Conservation (phyloP, 2,329 filamentous ascomycete genomes). For the Helotiales sp. region DNA sequence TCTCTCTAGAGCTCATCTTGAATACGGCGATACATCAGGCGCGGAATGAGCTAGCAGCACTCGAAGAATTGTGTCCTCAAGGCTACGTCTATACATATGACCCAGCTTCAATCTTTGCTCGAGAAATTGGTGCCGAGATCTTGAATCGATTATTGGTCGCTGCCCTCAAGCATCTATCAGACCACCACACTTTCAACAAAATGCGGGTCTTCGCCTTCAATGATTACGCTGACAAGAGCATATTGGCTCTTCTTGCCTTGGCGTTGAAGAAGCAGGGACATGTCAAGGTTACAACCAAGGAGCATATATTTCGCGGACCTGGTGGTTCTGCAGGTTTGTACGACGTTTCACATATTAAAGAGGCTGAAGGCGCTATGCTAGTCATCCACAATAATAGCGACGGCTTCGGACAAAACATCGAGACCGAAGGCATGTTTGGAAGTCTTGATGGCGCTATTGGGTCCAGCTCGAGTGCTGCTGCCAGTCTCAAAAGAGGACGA, state of each 20-base stretch:
- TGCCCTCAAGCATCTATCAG: constrained; percentile 23
- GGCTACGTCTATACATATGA: constrained; percentile 33
- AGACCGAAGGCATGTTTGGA: constrained; percentile 25
- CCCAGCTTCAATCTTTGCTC: constrained; percentile 30
- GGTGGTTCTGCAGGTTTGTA: constrained; percentile 14
- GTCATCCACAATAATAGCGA: constrained; percentile 35
- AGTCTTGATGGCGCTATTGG: constrained; percentile 34
- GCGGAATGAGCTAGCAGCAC: constrained; percentile 29
- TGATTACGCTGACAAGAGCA: constrained; percentile 23
- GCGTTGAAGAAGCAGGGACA: constrained; percentile 22
- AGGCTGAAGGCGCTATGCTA: constrained; percentile 21
- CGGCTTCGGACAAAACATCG: constrained; percentile 34
- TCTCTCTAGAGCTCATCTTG: constrained; percentile 30
- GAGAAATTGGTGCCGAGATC: constrained; percentile 20
- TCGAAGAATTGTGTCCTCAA: constrained; percentile 27
- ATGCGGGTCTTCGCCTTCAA: constrained; percentile 30
- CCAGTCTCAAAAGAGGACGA: constrained; percentile 26
- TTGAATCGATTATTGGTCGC: constrained; percentile 26
- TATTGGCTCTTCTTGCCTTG: constrained; percentile 6
- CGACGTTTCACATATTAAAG: constrained; percentile 6
- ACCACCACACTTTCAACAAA: constrained; percentile 20
- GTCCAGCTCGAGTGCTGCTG: constrained; percentile 28
- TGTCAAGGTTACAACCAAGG: constrained; percentile 18
- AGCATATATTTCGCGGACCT: constrained; percentile 22
- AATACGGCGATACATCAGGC: constrained; percentile 27